phyloP scores from a whole-genome alignment of 2,329 filamentous ascomycete genomes.

The Monosporascus cannonballus region DNA sequence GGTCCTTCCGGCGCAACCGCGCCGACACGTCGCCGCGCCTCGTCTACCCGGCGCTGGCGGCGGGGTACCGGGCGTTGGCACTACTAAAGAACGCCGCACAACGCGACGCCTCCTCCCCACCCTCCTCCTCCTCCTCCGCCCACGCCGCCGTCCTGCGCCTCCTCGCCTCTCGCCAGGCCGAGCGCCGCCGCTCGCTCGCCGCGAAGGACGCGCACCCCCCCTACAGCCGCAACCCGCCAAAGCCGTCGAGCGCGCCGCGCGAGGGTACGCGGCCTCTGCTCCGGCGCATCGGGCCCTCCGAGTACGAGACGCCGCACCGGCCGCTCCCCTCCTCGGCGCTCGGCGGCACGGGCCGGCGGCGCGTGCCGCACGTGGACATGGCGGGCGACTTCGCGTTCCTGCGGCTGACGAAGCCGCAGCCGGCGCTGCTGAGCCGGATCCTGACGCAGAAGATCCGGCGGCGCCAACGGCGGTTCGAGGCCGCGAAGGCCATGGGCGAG shows the following conservation, averaged over 20 bases:
- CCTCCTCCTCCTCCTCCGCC: conserved; percentile 27
- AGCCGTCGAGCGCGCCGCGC: conserved; percentile 11
- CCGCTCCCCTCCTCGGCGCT: conserved; percentile 45
- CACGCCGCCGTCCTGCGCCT: conserved; percentile 35
- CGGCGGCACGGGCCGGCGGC: conserved; percentile 39
- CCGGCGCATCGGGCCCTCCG: conserved; percentile 23
- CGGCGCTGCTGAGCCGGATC: conserved; percentile 49
- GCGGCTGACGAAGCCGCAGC: conserved; percentile 60
- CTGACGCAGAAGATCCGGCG: conserved; percentile 44
- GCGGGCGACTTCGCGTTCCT: conserved; percentile 57
- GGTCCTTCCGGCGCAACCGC: conserved; percentile 56
- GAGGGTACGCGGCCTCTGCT: conserved; percentile 24
- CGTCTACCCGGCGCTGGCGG: conserved; percentile 54
- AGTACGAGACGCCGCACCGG: conserved; percentile 40
- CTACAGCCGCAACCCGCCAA: conserved; percentile 10
- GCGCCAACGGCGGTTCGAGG: conserved; percentile 36
- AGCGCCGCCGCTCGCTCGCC: conserved; percentile 20
- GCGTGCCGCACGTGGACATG: conserved; percentile 53
- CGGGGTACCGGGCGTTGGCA: conserved; percentile 49
- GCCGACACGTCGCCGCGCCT: conserved; percentile 53
- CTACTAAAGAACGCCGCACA: conserved; percentile 12
- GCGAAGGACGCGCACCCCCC: conserved; percentile 10
- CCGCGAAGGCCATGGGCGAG: conserved; percentile 19
- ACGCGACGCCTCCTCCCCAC: not conserved
- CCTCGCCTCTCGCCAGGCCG: conserved; percentile 32